Conservation (phyloP, 176 grass and related monocot species). For the Zoysia pacifica region DNA sequence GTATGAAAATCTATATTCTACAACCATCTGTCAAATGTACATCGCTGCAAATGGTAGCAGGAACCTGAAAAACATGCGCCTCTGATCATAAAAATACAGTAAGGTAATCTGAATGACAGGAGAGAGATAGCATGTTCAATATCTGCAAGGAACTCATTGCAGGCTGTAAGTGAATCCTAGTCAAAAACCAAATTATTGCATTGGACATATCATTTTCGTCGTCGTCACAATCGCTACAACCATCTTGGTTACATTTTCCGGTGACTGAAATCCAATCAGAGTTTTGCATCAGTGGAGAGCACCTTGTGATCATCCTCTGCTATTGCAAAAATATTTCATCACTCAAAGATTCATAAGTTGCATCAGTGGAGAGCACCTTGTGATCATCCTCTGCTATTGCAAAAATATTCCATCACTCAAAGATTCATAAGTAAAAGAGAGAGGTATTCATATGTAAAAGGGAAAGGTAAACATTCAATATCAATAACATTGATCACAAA, state of each 20-base stretch:
- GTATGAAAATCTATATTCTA: neutral
- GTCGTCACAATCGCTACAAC: conserved; percentile 26
- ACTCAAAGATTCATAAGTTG: conserved; percentile 14
- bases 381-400: conserved; percentile 45
- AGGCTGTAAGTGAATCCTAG: conserved; percentile 28
- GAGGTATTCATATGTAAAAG: too few species aligned
- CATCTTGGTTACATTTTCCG: conserved; percentile 29
- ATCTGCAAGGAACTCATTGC: neutral
- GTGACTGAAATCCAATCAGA: conserved; percentile 11
- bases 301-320: conserved; percentile 43
- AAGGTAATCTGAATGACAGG: conserved; percentile 10
- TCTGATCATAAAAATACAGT: neutral
- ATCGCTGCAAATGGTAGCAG: neutral
- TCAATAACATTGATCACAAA: neutral
- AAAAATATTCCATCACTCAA: conserved; percentile 18
- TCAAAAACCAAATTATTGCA: conserved; percentile 53
- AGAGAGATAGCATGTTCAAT: conserved; percentile 32
- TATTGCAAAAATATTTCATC: conserved; percentile 1
- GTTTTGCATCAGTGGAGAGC: neutral
- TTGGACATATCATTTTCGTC: conserved; percentile 34
- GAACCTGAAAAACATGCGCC: conserved; percentile 13
- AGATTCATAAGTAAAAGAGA: too few species aligned
- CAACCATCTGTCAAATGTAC: conserved; percentile 34
- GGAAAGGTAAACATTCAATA: neutral
- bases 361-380: neutral